Evolutionary conservation across 2,329 filamentous ascomycete species (phyloP).

Genomic region (Ascochyta pisi): DNA sequence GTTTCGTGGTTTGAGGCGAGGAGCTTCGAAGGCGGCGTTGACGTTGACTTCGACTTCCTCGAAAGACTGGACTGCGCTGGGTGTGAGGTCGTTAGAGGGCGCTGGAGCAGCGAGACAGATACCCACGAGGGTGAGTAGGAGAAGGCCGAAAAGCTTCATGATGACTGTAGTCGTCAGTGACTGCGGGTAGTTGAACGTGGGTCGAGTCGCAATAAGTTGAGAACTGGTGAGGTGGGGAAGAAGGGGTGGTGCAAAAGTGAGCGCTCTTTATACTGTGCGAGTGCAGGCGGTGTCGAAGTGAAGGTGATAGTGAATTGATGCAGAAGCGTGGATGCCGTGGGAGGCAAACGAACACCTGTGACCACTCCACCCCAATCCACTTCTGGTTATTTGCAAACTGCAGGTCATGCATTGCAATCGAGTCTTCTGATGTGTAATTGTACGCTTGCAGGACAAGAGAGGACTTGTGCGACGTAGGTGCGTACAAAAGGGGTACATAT

Average conservation of each 20-base stretch:
- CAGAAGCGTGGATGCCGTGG: neutral
- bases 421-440: too few relatives aligned
- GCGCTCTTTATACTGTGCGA: neutral
- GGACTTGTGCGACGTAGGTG: too few relatives aligned
- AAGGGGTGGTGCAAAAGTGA: neutral
- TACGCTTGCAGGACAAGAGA: too few relatives aligned
- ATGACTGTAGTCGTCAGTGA: neutral
- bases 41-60: neutral
- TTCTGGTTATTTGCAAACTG: too few relatives aligned
- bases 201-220: neutral
- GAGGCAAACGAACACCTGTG: neutral
- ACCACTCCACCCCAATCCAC: neutral
- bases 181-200: neutral
- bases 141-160: neutral
- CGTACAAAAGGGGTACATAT: too few relatives aligned
- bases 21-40: neutral
- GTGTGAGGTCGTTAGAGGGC: neutral
- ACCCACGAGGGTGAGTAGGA: neutral
- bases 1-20: neutral
- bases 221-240: neutral
- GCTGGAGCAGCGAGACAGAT: neutral
- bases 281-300: neutral
- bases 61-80: neutral
- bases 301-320: neutral
- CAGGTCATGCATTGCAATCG: too few relatives aligned